Base-by-base conservation (phyloP, 352 stramenopile genomes). In the Globisporangium splendens region DNA sequence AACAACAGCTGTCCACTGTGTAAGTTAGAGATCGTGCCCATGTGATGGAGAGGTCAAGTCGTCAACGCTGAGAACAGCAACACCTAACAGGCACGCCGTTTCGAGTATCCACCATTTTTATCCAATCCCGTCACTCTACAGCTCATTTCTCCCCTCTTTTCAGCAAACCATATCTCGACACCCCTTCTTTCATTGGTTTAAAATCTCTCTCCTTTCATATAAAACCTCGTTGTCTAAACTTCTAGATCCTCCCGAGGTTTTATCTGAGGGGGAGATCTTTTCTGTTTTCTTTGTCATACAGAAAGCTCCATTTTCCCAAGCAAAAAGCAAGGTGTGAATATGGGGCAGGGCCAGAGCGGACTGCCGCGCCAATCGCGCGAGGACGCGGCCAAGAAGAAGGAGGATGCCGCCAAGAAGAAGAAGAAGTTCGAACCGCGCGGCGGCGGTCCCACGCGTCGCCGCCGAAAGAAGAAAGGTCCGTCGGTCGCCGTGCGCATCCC, bases 361-460 rank as follows among this genome's bases (percentile, higher is more conserved):
- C 68, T 94, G 55, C 84, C 83, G 66, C 82, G 80, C 54, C 79
- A 90, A 68, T 81, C 80, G 69, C 80, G 79, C 50, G 84, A 93
- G 24, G 85, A 89, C 56, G 79, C 79, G 41, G 73, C 91, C 51
- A 91, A 95, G 75, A 94, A 95, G 72, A 96, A 97, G 70, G 89
- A 98, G 20, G 89, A 97, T 46, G 83, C 82, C 17, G 86, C 91
- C 41, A 97, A 97, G 83, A 91, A 95, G 70, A 97, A 97, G 70
- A 98, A 98, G 75, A 96, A 97, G 72, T 97, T 97, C 59, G 88
- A 96, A 76, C 87, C 88, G 38, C 76, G 85, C 50, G 88, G 86
- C 31, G 83, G 86, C 21, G 78, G 76, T 49, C 88, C 94, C 71
- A 96, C 86, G 63, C 89, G 88, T 38, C 88, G 83, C 52, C 88